Percentiles rank a stretch among this genome's conserved stretches.
Evolutionary conservation across 257 asterid species (phyloP).

Genomic region (Marsdenia floribunda): DNA sequence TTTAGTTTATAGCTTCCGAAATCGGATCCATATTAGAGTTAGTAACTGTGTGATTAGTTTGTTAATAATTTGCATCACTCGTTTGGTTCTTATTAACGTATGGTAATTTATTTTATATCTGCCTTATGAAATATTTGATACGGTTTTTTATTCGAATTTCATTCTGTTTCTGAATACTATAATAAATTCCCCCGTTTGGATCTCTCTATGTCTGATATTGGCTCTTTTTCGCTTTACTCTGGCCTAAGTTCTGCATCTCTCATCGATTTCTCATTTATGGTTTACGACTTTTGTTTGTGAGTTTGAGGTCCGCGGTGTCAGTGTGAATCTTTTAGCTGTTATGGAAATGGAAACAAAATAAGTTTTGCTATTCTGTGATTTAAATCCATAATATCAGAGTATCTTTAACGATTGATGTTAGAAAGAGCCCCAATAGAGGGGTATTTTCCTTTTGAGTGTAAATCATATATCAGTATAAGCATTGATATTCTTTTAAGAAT

Average conservation of each 20-base stretch:
- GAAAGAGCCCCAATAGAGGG: neutral
- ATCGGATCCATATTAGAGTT: neutral
- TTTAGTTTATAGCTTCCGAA: neutral
- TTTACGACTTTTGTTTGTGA: neutral
- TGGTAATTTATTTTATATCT: neutral
- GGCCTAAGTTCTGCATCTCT: neutral
- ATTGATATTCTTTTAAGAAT: neutral
- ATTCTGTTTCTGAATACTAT: neutral
- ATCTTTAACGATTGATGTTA: neutral
- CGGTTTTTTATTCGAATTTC: neutral
- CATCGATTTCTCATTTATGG: neutral
- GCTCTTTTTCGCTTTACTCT: neutral
- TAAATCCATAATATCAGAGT: neutral
- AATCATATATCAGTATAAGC: neutral
- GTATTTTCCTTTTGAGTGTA: neutral
- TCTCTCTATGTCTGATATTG: neutral
- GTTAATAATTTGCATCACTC: constrained; percentile 2
- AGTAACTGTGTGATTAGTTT: neutral
- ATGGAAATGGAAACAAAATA: neutral
- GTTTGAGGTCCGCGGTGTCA: neutral
- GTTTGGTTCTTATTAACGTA: neutral
- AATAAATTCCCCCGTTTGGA: neutral
- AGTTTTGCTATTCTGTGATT: neutral
- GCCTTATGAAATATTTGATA: neutral
- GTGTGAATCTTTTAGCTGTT: neutral